Percentiles rank a stretch among this genome's conserved stretches.
These are phyloP conservation scores for Pythium dissotocum DNA, from an alignment of 352 stramenopile species.

Conservation along the genomic window DNA sequence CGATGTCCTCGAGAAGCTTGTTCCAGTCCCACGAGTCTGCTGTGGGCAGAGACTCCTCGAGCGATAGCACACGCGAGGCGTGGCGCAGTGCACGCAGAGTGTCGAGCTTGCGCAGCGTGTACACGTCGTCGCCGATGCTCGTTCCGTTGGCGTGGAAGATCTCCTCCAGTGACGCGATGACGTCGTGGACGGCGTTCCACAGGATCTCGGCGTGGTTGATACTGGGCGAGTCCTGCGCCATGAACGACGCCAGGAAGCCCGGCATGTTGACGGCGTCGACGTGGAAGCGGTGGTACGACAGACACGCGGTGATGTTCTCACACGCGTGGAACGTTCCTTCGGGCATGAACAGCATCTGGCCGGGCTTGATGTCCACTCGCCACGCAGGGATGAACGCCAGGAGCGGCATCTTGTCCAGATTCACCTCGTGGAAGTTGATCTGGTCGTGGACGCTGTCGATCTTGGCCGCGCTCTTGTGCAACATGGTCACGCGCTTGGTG, in stretches of 20 bases:
- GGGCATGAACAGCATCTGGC: constrained; percentile 94
- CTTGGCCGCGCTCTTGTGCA: constrained; percentile 71
- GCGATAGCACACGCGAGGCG: constrained; percentile 56
- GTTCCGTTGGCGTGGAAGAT: constrained; percentile 64
- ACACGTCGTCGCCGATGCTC: constrained; percentile 38
- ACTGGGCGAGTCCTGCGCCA: constrained; percentile 87
- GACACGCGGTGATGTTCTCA: constrained; percentile 91
- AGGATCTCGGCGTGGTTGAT: constrained; percentile 93
- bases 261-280: constrained; percentile 91
- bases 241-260: constrained; percentile 88
- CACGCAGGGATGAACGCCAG: constrained; percentile 87
- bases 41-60: constrained; percentile 68
- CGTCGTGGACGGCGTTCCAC: constrained; percentile 90
- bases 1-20: constrained; percentile 76
- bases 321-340: constrained; percentile 92
- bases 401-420: constrained; percentile 88
- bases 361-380: constrained; percentile 87
- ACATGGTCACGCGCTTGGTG: constrained; percentile 76
- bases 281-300: constrained; percentile 95
- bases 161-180: constrained; percentile 87
- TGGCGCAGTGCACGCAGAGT: constrained; percentile 62
- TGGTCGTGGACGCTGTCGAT: constrained; percentile 85
- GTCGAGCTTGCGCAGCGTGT: constrained; percentile 68
- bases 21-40: constrained; percentile 81
- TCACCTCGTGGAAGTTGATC: constrained; percentile 77